Percentiles rank a stretch among this genome's conserved stretches.
These are phyloP conservation scores for Phallus indusiatus DNA, from an alignment of 768 basidiomycete genomes.

Conservation along the genomic window DNA sequence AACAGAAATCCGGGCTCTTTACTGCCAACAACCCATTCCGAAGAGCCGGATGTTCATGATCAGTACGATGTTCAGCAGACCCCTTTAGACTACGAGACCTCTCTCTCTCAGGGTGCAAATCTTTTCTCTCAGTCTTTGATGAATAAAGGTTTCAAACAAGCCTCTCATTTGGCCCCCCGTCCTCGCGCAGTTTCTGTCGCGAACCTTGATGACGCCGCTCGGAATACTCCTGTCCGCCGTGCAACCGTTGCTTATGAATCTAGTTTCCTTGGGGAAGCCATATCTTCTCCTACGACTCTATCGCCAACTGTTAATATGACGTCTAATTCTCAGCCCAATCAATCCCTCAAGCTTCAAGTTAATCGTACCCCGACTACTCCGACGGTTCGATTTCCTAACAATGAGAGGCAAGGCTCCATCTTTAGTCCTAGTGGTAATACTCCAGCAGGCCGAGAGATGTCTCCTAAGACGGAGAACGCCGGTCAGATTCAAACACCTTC, in stretches of 20 bases:
- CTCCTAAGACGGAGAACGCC: constrained; percentile 68
- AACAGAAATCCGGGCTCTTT: constrained; percentile 46
- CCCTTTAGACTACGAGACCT: constrained; percentile 6
- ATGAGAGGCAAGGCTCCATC: constrained; percentile 48
- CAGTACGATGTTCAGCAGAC: constrained; percentile 36
- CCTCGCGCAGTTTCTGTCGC: constrained; percentile 88
- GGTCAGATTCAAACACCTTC: constrained; percentile 88
- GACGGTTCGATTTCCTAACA: constrained; percentile 64
- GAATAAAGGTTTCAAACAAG: constrained; percentile 62
- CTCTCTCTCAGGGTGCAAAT: not conserved
- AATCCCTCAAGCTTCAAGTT: constrained; percentile 40
- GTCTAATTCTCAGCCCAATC: constrained; percentile 12
- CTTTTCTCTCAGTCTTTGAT: constrained; percentile 20
- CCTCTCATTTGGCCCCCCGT: constrained; percentile 55
- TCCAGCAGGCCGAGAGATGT: constrained; percentile 65
- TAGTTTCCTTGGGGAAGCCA: constrained; percentile 41
- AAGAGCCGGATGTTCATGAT: constrained; percentile 69
- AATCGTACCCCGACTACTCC: constrained; percentile 34
- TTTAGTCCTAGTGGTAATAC: constrained; percentile 47
- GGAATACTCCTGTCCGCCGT: constrained; percentile 52
- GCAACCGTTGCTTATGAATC: constrained; percentile 48
- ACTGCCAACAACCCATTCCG: constrained; percentile 49
- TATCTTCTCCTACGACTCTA: constrained; percentile 31
- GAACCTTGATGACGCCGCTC: constrained; percentile 71
- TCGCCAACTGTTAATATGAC: constrained; percentile 16